phyloP scores from a whole-genome alignment of 495 filamentous ascomycete genomes.

The Talaromyces adpressus region DNA sequence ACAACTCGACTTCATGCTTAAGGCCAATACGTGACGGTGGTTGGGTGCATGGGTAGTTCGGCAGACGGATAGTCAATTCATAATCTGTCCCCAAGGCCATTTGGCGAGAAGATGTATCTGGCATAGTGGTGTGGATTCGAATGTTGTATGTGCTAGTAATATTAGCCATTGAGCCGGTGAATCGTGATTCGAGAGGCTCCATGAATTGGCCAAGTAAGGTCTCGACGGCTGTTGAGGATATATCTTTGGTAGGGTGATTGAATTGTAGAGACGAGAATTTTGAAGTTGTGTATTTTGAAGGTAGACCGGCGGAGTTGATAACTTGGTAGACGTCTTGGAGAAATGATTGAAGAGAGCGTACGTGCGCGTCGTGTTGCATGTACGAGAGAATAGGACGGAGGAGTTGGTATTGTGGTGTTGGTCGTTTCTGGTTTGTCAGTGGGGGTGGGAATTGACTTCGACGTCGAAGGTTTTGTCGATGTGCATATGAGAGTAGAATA shows the following conservation, averaged over 20 bases:
- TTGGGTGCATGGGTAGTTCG: slow-evolving; percentile 26
- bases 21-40: slow-evolving; percentile 29
- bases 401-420: slow-evolving; percentile 48
- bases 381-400: slow-evolving; percentile 60
- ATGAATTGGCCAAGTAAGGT: slow-evolving; percentile 32
- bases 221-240: slow-evolving; percentile 23
- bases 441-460: slow-evolving; percentile 57
- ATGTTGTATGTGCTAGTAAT: slow-evolving; percentile 34
- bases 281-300: slow-evolving; percentile 22
- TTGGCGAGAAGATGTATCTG: slow-evolving; percentile 17
- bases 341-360: slow-evolving; percentile 28
- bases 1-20: slow-evolving; percentile 29
- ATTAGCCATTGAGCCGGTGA: slow-evolving; percentile 30
- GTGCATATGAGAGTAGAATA: slow-evolving; percentile 64
- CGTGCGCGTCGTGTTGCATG: slow-evolving; percentile 49
- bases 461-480: slow-evolving; percentile 57
- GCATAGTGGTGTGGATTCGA: slow-evolving; percentile 36
- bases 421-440: slow-evolving; percentile 41
- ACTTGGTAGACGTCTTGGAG: slow-evolving; percentile 29
- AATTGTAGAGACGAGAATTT: slow-evolving; percentile 23
- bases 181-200: slow-evolving; percentile 33
- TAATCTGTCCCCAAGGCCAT: slow-evolving; percentile 37
- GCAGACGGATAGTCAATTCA: slow-evolving; percentile 33
- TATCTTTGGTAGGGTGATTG: neutral
- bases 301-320: slow-evolving; percentile 35